Evolutionary conservation across 768 basidiomycete genomes (phyloP), one percentile per base, ranked within the genome.

Genomic region (Termitomyces sp.): DNA sequence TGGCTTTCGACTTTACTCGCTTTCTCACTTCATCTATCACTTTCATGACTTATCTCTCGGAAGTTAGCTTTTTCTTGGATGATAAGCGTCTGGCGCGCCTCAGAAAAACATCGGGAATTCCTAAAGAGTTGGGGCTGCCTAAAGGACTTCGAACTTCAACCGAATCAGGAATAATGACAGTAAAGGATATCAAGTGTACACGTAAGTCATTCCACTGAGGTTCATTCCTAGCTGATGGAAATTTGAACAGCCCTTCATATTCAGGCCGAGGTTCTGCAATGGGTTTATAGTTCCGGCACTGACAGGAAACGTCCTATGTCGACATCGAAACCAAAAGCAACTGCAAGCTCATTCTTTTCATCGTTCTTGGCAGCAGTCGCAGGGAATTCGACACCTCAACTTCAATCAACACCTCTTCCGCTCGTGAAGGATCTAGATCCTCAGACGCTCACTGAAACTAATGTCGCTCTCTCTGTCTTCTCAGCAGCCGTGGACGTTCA

Each of bases 21-120:
- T 98, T 99, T 70, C 79, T 99, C 20, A 81, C 88, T 41, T 95
- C 94, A 2, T 92, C 91, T 0, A 86, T 99, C 57, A 95, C 94
- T 0, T 99, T 99, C 74, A 98, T 97, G 89, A 76, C 82, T 12
- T 80, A 86, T 60, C 80, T 99, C 10, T 75, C 77, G 12, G 81
- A 88, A 70, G 83, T 98, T 58, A 85, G 84, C 63, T 84, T 98
- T 30, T 93, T 83, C 71, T 84, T 97, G 44, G 88, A 98, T 67
- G 87, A 88, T 61, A 82, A 87, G 67, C 77, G 88, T 38, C 78
- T 95, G 5, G 83, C 84, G 5, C 79, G 77, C 43, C 70, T 95
- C 57, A 80, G 77, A 53, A 95, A 93, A 73, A 76, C 80, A 1
- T 68, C 79, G 32, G 86, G 86, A 2, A 56, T 75, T 13, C 76